Conservation (phyloP, 257 asterid genomes). For the Striga asiatica region DNA sequence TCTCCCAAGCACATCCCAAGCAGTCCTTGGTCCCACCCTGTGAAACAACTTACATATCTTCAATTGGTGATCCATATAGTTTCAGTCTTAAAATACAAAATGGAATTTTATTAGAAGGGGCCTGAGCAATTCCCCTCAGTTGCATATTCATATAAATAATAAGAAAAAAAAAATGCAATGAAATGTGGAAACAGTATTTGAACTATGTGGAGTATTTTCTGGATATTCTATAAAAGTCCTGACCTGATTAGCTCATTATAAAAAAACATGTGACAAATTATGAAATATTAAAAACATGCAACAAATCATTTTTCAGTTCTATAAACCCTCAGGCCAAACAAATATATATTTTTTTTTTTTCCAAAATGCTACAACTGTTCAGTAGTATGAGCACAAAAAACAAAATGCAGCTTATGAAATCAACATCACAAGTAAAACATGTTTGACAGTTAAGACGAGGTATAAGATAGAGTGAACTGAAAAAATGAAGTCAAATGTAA, state of each 20-base stretch:
- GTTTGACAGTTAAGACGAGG: background rate
- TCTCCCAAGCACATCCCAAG: slow-evolving; percentile 94
- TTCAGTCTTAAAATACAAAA: too few species aligned
- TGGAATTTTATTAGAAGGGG: background rate
- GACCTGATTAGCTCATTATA: too few species aligned
- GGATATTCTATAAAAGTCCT: too few species aligned
- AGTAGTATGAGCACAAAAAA: background rate
- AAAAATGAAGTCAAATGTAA: background rate
- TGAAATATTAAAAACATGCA: too few species aligned
- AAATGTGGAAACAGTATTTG: too few species aligned
- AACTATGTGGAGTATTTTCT: too few species aligned
- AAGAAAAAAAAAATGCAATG: too few species aligned
- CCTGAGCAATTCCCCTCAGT: background rate
- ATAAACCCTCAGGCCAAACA: background rate
- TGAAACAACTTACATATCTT: slow-evolving; percentile 17
- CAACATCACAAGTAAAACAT: background rate
- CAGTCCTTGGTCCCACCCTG: slow-evolving; percentile 99
- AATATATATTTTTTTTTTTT: too few species aligned
- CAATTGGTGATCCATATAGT: background rate
- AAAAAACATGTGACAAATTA: too few species aligned
- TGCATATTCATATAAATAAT: too few species aligned
- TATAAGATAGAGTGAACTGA: background rate
- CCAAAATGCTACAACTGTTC: background rate
- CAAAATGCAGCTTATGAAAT: background rate
- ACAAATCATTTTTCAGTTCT: background rate